phyloP scores from a whole-genome alignment of 371 early-diverging fungal species.

The Blakeslea trispora region DNA sequence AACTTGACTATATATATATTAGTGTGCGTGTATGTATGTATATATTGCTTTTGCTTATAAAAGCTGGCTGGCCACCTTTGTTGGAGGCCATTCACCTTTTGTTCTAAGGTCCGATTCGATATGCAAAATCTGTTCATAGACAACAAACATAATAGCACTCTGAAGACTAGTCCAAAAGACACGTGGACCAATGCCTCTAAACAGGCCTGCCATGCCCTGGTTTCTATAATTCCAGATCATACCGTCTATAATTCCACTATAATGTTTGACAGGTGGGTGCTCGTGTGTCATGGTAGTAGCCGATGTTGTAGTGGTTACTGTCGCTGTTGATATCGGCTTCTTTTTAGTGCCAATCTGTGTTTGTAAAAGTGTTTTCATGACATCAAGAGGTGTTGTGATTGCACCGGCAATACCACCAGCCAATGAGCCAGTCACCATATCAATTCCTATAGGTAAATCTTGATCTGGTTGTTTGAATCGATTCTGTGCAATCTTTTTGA shows the following conservation, averaged over 20 bases:
- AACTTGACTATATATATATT: background rate
- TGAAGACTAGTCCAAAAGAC: slow-evolving; percentile 71
- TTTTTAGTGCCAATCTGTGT: slow-evolving; percentile 44
- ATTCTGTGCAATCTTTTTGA: slow-evolving; percentile 47
- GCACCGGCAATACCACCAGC: slow-evolving; percentile 75
- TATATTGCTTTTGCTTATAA: slow-evolving; percentile 4
- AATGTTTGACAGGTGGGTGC: slow-evolving; percentile 45
- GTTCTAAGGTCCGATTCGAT: slow-evolving; percentile 40
- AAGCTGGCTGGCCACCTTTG: slow-evolving; percentile 10
- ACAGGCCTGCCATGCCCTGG: slow-evolving; percentile 63
- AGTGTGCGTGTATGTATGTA: too few relatives aligned
- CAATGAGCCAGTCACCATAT: slow-evolving; percentile 60
- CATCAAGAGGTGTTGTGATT: slow-evolving; percentile 70
- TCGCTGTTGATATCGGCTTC: slow-evolving; percentile 18
- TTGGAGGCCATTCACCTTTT: slow-evolving; percentile 45
- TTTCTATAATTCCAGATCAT: slow-evolving; percentile 63
- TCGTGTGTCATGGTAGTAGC: slow-evolving; percentile 6
- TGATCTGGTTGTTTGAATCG: slow-evolving; percentile 28
- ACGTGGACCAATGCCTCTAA: slow-evolving; percentile 67
- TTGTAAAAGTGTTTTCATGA: slow-evolving; percentile 70
- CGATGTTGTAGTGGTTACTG: slow-evolving; percentile 12
- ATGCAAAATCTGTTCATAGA: slow-evolving; percentile 66
- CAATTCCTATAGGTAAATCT: slow-evolving; percentile 52
- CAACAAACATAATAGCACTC: slow-evolving; percentile 70
- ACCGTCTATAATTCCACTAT: slow-evolving; percentile 66